phyloP scores from a whole-genome alignment of 495 filamentous ascomycete species.

The Penicillium soppii region DNA sequence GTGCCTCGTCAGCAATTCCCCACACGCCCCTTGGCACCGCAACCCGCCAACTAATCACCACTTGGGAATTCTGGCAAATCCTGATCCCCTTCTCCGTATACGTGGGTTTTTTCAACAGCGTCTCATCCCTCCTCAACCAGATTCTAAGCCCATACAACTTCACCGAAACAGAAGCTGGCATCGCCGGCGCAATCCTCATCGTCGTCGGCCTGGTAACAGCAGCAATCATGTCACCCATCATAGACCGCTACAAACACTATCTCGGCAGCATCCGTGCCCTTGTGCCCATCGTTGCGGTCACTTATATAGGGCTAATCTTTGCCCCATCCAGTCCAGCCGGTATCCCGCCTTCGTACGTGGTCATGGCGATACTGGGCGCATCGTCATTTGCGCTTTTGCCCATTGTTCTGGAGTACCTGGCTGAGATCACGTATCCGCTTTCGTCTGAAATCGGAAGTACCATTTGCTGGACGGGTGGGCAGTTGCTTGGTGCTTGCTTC shows the following conservation, averaged over 20 bases:
- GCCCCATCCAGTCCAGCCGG: conserved; percentile 69
- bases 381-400: conserved; percentile 79
- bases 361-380: conserved; percentile 70
- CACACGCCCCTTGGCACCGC: conserved; percentile 51
- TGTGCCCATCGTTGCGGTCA: conserved; percentile 70
- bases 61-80: conserved; percentile 75
- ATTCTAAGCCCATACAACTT: conserved; percentile 82
- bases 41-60: conserved; percentile 43
- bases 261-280: conserved; percentile 70
- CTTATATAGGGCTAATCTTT: conserved; percentile 78
- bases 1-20: conserved; percentile 48
- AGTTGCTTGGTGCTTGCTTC: conserved; percentile 72
- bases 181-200: conserved; percentile 88
- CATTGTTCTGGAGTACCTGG: conserved; percentile 80
- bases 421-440: conserved; percentile 82
- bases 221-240: conserved; percentile 74
- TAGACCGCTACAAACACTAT: conserved; percentile 81
- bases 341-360: conserved; percentile 65
- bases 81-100: conserved; percentile 76
- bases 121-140: conserved; percentile 87
- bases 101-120: conserved; percentile 89
- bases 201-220: conserved; percentile 77
- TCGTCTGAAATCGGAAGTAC: conserved; percentile 83
- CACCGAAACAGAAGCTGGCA: conserved; percentile 77
- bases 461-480: conserved; percentile 78